These are phyloP conservation scores for Sanghuangporus weigelae DNA, from an alignment of 1,284 basidiomycete genomes.

Conservation along the genomic window DNA sequence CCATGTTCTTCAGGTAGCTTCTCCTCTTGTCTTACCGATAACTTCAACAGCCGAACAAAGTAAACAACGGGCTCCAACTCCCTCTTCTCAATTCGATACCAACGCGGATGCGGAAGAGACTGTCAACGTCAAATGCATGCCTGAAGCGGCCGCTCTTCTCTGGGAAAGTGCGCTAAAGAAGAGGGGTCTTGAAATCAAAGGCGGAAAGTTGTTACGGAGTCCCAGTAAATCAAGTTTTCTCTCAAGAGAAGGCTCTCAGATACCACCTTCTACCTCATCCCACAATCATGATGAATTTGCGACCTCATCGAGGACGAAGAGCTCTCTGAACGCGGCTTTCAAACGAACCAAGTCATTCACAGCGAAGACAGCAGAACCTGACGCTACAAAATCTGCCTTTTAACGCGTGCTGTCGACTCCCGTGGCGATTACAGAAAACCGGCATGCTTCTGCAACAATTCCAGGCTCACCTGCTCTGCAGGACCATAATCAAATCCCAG, in stretches of 20 bases:
- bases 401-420: constrained; percentile 37
- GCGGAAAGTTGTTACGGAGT: constrained; percentile 49
- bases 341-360: constrained; percentile 21
- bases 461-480: background rate
- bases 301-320: constrained; percentile 17
- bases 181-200: constrained; percentile 55
- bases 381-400: constrained; percentile 19
- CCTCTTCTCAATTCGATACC: constrained; percentile 20
- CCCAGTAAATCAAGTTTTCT: constrained; percentile 38
- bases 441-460: background rate
- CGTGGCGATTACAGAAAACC: constrained; percentile 5
- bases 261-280: background rate
- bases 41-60: constrained; percentile 9
- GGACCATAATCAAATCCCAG: constrained; percentile 1
- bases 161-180: constrained; percentile 61
- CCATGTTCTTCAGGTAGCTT: background rate
- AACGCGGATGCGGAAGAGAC: constrained; percentile 39
- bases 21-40: constrained; percentile 7
- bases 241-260: background rate
- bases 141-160: constrained; percentile 54
- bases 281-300: constrained; percentile 13
- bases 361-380: constrained; percentile 19
- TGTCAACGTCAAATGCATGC: constrained; percentile 47
- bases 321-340: constrained; percentile 15
- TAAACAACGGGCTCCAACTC: constrained; percentile 19